Percentiles rank a stretch among this genome's conserved stretches.
Evolutionary conservation across 495 filamentous ascomycete genomes (phyloP).

Genomic region (Aspergillus wentii): DNA sequence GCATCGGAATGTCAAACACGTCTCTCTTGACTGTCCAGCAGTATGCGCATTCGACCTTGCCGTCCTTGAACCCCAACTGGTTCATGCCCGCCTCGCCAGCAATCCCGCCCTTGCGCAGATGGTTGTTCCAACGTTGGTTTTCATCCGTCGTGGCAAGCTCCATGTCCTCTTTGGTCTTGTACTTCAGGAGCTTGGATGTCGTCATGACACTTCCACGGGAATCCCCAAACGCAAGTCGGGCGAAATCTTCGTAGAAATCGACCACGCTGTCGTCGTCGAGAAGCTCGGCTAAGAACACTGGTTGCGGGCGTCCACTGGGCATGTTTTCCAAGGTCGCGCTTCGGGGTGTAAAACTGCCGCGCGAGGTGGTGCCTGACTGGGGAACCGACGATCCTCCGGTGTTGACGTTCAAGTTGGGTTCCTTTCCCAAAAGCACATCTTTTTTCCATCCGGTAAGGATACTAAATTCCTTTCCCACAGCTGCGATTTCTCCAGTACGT

Average conservation of each 20-base stretch:
- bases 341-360: slow-evolving; percentile 48
- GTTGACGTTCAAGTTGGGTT: slow-evolving; percentile 86
- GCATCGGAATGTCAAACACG: slow-evolving; percentile 97
- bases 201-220: slow-evolving; percentile 77
- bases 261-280: slow-evolving; percentile 91
- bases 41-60: slow-evolving; percentile 89
- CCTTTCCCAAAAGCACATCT: slow-evolving; percentile 82
- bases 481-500: slow-evolving; percentile 87
- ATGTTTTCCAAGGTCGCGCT: slow-evolving; percentile 21
- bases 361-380: slow-evolving; percentile 29
- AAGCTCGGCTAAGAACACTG: slow-evolving; percentile 86
- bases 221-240: slow-evolving; percentile 83
- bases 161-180: slow-evolving; percentile 69
- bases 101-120: slow-evolving; percentile 51
- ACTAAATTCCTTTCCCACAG: slow-evolving; percentile 89
- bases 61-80: slow-evolving; percentile 73
- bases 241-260: slow-evolving; percentile 94
- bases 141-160: slow-evolving; percentile 38
- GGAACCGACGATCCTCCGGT: slow-evolving; percentile 40
- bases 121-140: slow-evolving; percentile 38
- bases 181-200: slow-evolving; percentile 84
- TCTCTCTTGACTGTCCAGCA: slow-evolving; percentile 96
- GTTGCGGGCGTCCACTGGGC: slow-evolving; percentile 46
- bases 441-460: slow-evolving; percentile 93
- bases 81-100: slow-evolving; percentile 72